Conservation (phyloP, 768 basidiomycete genomes). For the Lactifluus pinguis region DNA sequence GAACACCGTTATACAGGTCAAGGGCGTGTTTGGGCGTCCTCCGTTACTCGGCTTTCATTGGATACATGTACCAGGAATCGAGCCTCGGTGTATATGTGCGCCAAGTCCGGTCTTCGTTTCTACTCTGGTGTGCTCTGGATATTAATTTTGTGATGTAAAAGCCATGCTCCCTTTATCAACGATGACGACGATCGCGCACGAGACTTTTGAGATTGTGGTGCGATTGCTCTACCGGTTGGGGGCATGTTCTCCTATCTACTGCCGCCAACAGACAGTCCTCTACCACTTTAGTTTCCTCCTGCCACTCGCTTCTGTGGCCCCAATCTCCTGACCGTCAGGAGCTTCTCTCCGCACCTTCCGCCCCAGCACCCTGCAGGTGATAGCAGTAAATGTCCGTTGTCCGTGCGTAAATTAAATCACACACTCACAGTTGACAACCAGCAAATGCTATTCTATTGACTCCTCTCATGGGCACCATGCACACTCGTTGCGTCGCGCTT, state of each 20-base stretch:
- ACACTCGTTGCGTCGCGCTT: slow-evolving; percentile 16
- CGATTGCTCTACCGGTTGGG: slow-evolving; percentile 1
- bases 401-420: slow-evolving; percentile 18
- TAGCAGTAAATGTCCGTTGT: slow-evolving; percentile 18
- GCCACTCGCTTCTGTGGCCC: slow-evolving; percentile 5
- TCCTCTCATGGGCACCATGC: slow-evolving; percentile 17
- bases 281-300: slow-evolving; percentile 1
- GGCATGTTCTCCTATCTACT: slow-evolving; percentile 13
- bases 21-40: slow-evolving; percentile 13
- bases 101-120: slow-evolving; percentile 17
- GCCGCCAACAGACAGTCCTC: slow-evolving; percentile 4
- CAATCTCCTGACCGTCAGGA: slow-evolving; percentile 15
- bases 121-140: slow-evolving; percentile 3
- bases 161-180: slow-evolving; percentile 14
- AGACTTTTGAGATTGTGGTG: slow-evolving; percentile 3
- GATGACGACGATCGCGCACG: slow-evolving; percentile 13
- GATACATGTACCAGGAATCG: slow-evolving; percentile 16
- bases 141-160: slow-evolving; percentile 18
- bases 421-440: slow-evolving; percentile 7
- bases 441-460: slow-evolving; percentile 5
- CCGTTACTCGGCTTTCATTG: slow-evolving; percentile 2
- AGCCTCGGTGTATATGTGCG: slow-evolving; percentile 17
- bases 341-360: slow-evolving; percentile 2
- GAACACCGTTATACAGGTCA: slow-evolving; percentile 18
- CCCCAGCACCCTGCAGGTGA: slow-evolving; percentile 16